These are phyloP conservation scores for Moesziomyces sp. DNA, from an alignment of 1,284 basidiomycete species.

Conservation along the genomic window DNA sequence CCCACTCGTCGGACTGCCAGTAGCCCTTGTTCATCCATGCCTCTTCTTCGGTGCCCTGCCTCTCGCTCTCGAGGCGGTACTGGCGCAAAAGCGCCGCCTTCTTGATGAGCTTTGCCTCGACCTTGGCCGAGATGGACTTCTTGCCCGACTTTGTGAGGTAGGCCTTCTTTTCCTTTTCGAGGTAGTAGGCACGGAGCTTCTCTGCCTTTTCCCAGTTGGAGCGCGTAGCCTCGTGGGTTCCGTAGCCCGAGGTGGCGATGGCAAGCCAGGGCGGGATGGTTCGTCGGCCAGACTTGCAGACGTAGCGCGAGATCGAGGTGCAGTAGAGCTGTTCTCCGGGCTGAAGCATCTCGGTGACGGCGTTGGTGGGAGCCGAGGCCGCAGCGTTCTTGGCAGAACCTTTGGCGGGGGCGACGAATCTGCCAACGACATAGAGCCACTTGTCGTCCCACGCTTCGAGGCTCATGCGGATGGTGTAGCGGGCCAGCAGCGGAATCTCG, in stretches of 20 bases:
- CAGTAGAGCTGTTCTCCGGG: slow-evolving; percentile 49
- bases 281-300: slow-evolving; percentile 49
- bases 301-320: slow-evolving; percentile 55
- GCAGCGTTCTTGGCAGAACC: background rate
- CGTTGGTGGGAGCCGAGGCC: background rate
- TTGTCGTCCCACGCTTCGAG: slow-evolving; percentile 59
- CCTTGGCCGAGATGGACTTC: slow-evolving; percentile 16
- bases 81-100: slow-evolving; percentile 25
- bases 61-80: slow-evolving; percentile 27
- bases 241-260: slow-evolving; percentile 56
- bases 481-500: slow-evolving; percentile 50
- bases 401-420: slow-evolving; percentile 30
- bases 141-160: slow-evolving; percentile 30
- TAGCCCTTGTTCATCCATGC: slow-evolving; percentile 39
- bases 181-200: slow-evolving; percentile 31
- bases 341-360: slow-evolving; percentile 9
- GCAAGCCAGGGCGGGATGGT: slow-evolving; percentile 62
- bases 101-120: slow-evolving; percentile 26
- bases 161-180: slow-evolving; percentile 16
- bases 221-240: slow-evolving; percentile 29
- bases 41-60: slow-evolving; percentile 26
- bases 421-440: slow-evolving; percentile 54
- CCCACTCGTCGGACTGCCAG: slow-evolving; percentile 38
- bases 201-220: slow-evolving; percentile 58
- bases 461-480: slow-evolving; percentile 45